Percentiles rank a stretch among this genome's conserved stretches.
phyloP scores from a whole-genome alignment of 1,284 basidiomycete species.

The Trametes polyzona region DNA sequence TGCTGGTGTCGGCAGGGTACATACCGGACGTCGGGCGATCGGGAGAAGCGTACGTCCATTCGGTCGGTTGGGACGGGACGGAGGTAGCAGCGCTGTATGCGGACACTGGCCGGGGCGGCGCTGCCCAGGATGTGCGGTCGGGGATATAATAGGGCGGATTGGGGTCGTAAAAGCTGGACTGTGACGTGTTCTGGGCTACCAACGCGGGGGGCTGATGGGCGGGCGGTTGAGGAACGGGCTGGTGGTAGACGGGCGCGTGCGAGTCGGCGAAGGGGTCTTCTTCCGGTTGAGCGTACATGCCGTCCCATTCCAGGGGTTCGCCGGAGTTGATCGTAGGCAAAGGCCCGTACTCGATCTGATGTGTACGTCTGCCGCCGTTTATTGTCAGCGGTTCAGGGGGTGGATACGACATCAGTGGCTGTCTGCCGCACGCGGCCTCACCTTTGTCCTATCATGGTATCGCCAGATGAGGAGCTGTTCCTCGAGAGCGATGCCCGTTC shows the following conservation, averaged over 20 bases:
- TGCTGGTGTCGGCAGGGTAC: conserved; percentile 26
- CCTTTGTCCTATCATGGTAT: conserved; percentile 22
- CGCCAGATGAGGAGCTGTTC: conserved; percentile 28
- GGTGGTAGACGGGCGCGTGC: conserved; percentile 20
- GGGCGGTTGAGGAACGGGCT: conserved; percentile 11
- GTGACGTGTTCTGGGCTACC: conserved; percentile 17
- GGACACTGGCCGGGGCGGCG: conserved; percentile 26
- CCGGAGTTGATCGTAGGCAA: conserved; percentile 40
- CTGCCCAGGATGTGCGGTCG: conserved; percentile 19
- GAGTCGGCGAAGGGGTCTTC: conserved; percentile 38
- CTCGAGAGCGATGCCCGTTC: conserved; percentile 27
- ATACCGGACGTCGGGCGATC: conserved; percentile 19
- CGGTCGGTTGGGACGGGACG: conserved; percentile 19
- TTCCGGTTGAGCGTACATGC: conserved; percentile 14
- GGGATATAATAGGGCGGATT: conserved; percentile 17
- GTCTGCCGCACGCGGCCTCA: too few species aligned
- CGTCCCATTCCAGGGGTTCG: conserved; percentile 37
- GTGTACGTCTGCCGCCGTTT: not conserved
- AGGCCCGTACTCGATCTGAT: conserved; percentile 14
- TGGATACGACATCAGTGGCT: too few species aligned
- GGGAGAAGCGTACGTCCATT: conserved; percentile 20
- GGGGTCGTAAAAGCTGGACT: conserved; percentile 18
- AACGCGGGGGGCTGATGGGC: conserved; percentile 9
- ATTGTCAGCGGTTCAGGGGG: too few species aligned
- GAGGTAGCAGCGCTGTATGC: conserved; percentile 27